These are phyloP conservation scores for Cylindrotheca fusiformis DNA, from an alignment of 108 stramenopile species.

Conservation along the genomic window DNA sequence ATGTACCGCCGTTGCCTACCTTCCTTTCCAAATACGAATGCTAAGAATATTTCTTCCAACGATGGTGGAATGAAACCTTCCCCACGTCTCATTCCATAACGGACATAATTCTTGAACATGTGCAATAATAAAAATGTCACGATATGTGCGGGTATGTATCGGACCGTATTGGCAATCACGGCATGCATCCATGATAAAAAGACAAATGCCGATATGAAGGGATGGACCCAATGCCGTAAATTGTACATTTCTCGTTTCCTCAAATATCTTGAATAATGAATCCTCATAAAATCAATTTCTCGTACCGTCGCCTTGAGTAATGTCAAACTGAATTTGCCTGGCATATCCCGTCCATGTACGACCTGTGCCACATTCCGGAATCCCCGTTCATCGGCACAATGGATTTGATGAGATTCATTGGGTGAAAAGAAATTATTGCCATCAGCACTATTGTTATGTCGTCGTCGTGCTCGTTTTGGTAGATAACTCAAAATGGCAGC, in stretches of 20 bases:
- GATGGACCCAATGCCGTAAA: conserved; percentile 36
- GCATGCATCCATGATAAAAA: conserved; percentile 61
- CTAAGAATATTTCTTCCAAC: conserved; percentile 40
- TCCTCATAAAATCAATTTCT: conserved; percentile 36
- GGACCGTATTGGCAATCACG: conserved; percentile 37
- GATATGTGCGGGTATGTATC: conserved; percentile 39
- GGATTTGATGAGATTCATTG: conserved; percentile 18
- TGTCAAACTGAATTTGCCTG: conserved; percentile 44
- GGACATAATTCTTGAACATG: conserved; percentile 39
- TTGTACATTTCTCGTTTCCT: conserved; percentile 30
- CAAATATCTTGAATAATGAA: conserved; percentile 25
- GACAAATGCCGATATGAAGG: conserved; percentile 40
- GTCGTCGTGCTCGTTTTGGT: conserved; percentile 19
- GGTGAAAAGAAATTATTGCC: conserved; percentile 13
- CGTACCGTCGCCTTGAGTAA: conserved; percentile 40
- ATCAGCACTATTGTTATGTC: background rate
- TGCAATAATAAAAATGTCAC: conserved; percentile 42
- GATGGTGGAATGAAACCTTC: conserved; percentile 37
- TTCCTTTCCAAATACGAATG: conserved; percentile 20
- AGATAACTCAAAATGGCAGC: conserved; percentile 57
- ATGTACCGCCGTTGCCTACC: conserved; percentile 17
- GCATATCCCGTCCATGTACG: conserved; percentile 47
- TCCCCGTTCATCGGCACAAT: conserved; percentile 39
- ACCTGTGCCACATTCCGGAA: conserved; percentile 52
- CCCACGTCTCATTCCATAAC: conserved; percentile 39